phyloP scores from a whole-genome alignment of 2,329 filamentous ascomycete species.

The Apiospora koreana region DNA sequence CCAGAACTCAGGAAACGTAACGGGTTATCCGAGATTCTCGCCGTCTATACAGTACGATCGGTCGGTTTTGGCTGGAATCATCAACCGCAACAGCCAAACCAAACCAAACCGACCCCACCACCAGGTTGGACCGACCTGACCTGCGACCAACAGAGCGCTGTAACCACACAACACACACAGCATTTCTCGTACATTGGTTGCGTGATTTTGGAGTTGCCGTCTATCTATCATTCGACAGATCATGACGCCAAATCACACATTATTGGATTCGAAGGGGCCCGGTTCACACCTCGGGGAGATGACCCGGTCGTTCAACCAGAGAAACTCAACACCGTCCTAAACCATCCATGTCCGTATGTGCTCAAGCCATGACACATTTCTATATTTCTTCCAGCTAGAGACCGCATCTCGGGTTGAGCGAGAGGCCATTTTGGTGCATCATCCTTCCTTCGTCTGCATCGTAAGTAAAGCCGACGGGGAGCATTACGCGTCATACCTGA shows the following conservation, averaged over 20 bases:
- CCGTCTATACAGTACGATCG: background rate
- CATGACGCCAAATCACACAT: background rate
- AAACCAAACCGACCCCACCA: conserved; percentile 1
- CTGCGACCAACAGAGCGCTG: conserved; percentile 11
- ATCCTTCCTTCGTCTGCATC: background rate
- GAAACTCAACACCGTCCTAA: background rate
- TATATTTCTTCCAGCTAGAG: background rate
- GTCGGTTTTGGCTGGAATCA: background rate
- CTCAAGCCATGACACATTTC: background rate
- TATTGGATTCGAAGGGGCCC: background rate
- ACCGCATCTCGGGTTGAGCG: background rate
- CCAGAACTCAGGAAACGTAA: background rate
- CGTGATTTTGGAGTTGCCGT: background rate
- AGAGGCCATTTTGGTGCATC: background rate
- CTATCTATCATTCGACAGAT: background rate
- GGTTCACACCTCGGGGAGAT: background rate
- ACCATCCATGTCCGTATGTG: background rate
- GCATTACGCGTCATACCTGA: conserved; percentile 2
- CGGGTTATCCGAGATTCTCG: conserved; percentile 10
- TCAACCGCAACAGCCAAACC: background rate
- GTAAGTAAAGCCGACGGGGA: background rate
- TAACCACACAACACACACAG: conserved; percentile 2
- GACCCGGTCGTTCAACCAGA: background rate
- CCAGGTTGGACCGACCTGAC: background rate
- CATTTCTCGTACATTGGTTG: background rate